Conservation (phyloP, 345 rosid species). For the Corchorus capsularis region DNA sequence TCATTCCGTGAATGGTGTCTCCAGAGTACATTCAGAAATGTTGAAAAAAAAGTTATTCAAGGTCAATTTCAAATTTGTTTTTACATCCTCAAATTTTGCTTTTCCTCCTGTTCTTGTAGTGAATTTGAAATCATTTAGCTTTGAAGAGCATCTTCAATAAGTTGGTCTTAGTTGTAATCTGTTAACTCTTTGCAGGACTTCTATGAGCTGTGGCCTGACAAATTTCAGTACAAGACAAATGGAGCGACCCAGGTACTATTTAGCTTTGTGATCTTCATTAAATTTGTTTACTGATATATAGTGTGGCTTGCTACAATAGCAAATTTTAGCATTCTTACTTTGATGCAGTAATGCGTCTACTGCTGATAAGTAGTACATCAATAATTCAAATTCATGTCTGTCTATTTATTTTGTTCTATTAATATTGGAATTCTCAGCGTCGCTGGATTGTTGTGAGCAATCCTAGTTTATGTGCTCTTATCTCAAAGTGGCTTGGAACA, state of each 20-base stretch:
- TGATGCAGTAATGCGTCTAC: constrained; percentile 9
- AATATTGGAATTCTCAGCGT: constrained; percentile 39
- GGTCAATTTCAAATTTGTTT: constrained; percentile 27
- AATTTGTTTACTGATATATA: neutral
- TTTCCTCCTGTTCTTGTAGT: neutral
- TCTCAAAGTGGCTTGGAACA: constrained; percentile 57
- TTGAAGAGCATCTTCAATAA: neutral
- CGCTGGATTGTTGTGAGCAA: constrained; percentile 61
- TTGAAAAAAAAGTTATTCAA: constrained; percentile 43
- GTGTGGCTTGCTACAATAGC: neutral
- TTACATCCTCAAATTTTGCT: neutral
- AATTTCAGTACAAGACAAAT: constrained; percentile 50
- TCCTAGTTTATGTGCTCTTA: constrained; percentile 48
- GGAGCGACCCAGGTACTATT: constrained; percentile 48
- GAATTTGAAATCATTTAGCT: neutral
- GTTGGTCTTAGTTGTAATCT: constrained; percentile 4
- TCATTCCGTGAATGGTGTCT: constrained; percentile 50
- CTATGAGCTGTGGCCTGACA: constrained; percentile 53
- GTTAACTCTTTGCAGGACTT: constrained; percentile 40
- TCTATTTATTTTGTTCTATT: constrained; percentile 24
- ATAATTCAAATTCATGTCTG: constrained; percentile 15
- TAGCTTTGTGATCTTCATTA: neutral
- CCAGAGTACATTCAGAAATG: constrained; percentile 41
- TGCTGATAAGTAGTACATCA: neutral
- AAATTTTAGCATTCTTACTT: neutral